These are phyloP conservation scores for Gastrolobium bilobum DNA, from an alignment of 306 rosid genomes.

Conservation along the genomic window DNA sequence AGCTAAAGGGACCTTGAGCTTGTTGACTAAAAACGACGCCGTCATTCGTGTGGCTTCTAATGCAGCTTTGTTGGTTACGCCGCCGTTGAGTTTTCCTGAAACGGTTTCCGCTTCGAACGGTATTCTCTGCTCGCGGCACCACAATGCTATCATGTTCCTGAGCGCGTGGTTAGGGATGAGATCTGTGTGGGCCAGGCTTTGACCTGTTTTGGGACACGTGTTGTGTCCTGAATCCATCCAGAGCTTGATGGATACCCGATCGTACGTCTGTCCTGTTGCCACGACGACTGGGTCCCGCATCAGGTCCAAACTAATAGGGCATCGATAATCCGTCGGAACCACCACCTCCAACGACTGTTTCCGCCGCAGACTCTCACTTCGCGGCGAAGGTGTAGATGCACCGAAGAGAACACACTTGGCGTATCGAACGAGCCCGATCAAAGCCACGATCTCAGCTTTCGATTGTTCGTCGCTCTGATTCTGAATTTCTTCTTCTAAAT, in stretches of 20 bases:
- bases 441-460: conserved; percentile 65
- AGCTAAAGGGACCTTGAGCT: conserved; percentile 50
- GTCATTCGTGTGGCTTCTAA: conserved; percentile 84
- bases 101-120: conserved; percentile 64
- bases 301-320: conserved; percentile 83
- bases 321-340: conserved; percentile 76
- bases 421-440: conserved; percentile 87
- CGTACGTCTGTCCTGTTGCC: conserved; percentile 98
- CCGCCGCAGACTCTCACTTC: conserved; percentile 2
- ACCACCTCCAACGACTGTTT: conserved; percentile 55
- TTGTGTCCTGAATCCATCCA: conserved; percentile 91
- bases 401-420: conserved; percentile 87
- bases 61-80: conserved; percentile 71
- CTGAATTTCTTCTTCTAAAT: conserved; percentile 76
- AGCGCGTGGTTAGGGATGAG: conserved; percentile 75
- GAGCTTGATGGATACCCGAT: conserved; percentile 69
- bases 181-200: conserved; percentile 70
- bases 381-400: conserved; percentile 68
- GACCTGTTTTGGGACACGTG: conserved; percentile 99
- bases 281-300: conserved; percentile 91
- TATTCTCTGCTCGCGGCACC: conserved; percentile 84
- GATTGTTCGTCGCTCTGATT: conserved; percentile 71
- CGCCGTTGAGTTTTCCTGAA: conserved; percentile 51
- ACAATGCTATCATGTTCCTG: conserved; percentile 74
- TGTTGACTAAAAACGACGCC: conserved; percentile 71